phyloP scores from a whole-genome alignment of 1,284 basidiomycete genomes.

The Malassezia restricta region DNA sequence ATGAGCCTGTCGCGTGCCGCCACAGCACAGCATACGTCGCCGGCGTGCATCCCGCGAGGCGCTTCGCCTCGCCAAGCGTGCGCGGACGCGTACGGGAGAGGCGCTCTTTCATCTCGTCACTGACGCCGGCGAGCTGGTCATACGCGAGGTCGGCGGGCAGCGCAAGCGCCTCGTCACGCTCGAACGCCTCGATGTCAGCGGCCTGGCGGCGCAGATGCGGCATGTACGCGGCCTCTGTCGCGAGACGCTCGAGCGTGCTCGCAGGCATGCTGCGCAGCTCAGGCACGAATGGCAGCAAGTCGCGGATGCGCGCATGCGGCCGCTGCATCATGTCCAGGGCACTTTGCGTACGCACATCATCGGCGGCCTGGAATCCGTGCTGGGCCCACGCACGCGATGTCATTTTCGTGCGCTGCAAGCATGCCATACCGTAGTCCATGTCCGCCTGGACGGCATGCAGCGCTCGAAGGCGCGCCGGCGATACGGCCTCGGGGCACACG shows the following conservation, averaged over 20 bases:
- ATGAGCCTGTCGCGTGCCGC: constrained; percentile 8
- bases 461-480: constrained; percentile 50
- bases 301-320: constrained; percentile 52
- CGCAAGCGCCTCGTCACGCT: constrained; percentile 61
- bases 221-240: constrained; percentile 52
- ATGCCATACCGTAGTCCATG: constrained; percentile 51
- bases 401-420: constrained; percentile 49
- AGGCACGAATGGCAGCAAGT: constrained; percentile 53
- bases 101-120: constrained; percentile 62
- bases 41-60: constrained; percentile 28
- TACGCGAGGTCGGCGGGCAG: constrained; percentile 64
- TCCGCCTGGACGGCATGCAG: constrained; percentile 52
- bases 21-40: constrained; percentile 29
- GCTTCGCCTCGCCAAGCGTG: constrained; percentile 51
- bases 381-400: constrained; percentile 43
- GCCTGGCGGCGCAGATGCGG: constrained; percentile 59
- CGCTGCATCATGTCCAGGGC: constrained; percentile 65
- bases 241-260: constrained; percentile 54
- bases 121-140: constrained; percentile 56
- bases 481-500: constrained; percentile 55
- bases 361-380: constrained; percentile 37
- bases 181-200: constrained; percentile 63
- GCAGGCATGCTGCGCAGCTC: constrained; percentile 53
- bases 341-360: constrained; percentile 49
- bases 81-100: constrained; percentile 56